A percentile compares a stretch with the other conserved stretches of the same genome.
phyloP scores from a whole-genome alignment of 2,329 filamentous ascomycete genomes.

The Calonectria fujianensis region DNA sequence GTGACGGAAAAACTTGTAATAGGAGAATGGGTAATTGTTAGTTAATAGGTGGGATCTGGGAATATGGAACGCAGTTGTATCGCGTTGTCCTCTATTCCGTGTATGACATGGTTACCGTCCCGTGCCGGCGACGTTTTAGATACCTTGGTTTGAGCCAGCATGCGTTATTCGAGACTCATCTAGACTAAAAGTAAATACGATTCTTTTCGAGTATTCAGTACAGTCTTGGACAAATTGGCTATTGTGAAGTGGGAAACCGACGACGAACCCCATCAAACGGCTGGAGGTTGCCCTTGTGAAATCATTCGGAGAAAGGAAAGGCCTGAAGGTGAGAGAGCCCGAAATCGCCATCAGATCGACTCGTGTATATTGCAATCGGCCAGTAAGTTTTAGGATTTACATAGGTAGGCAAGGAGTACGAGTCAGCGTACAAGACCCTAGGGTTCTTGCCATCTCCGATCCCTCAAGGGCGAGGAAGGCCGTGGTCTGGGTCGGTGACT shows the following conservation, averaged over 20 bases:
- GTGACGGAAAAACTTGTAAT: not conserved
- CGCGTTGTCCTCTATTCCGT: conserved; percentile 18
- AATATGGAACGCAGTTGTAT: conserved; percentile 4
- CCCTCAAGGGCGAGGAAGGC: not conserved
- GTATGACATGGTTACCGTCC: conserved; percentile 28
- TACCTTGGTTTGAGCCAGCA: conserved; percentile 36
- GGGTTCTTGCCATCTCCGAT: not conserved
- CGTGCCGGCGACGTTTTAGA: conserved; percentile 38
- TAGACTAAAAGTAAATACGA: conserved; percentile 27
- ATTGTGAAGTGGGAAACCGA: not conserved
- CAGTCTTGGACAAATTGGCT: not conserved
- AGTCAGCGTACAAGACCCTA: too few species aligned
- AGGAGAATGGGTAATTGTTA: conserved; percentile 9
- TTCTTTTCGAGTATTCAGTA: not conserved
- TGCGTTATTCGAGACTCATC: conserved; percentile 17
- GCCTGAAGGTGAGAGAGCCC: not conserved
- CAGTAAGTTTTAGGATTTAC: not conserved
- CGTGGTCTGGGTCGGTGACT: not conserved
- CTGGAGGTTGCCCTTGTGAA: not conserved
- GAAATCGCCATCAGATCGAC: not conserved
- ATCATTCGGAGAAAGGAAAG: not conserved
- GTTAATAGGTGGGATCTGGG: conserved; percentile 12
- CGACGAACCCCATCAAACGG: not conserved
- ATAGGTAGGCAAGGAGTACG: too few species aligned
- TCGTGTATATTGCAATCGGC: too few species aligned